These are phyloP conservation scores for Solanum habrochaites DNA, from an alignment of 257 asterid genomes.

Conservation along the genomic window DNA sequence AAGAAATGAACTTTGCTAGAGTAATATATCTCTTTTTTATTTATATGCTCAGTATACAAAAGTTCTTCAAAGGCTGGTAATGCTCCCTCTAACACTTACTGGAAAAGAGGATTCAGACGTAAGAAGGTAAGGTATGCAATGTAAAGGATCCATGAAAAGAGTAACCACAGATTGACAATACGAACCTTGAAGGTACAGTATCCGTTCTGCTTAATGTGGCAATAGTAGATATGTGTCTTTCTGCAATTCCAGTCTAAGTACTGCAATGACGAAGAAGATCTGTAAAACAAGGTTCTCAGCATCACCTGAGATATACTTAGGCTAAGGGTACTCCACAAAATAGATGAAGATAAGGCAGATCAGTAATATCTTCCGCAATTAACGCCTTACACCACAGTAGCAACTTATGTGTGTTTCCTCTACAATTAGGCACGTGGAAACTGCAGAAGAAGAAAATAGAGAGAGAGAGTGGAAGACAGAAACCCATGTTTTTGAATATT, in stretches of 20 bases:
- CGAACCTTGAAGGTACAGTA: slow-evolving; percentile 55
- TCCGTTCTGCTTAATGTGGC: slow-evolving; percentile 34
- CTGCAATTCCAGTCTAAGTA: slow-evolving; percentile 49
- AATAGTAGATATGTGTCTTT: slow-evolving; percentile 47
- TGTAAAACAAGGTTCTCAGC: not conserved
- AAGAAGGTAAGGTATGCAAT: not conserved
- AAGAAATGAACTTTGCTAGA: not conserved
- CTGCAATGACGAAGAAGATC: slow-evolving; percentile 26
- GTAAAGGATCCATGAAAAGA: not conserved
- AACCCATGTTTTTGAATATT: not conserved
- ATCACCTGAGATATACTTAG: not conserved
- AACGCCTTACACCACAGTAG: not conserved
- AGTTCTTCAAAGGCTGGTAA: not conserved
- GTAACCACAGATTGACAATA: not conserved
- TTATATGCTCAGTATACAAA: not conserved
- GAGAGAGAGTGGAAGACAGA: not conserved
- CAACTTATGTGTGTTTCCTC: not conserved
- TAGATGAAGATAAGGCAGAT: not conserved
- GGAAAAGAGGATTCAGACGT: not conserved
- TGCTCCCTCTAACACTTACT: not conserved
- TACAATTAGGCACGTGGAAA: not conserved
- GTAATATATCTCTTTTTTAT: not conserved
- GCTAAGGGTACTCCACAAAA: not conserved
- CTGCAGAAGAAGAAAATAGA: not conserved
- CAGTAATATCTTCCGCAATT: not conserved